phyloP scores from a whole-genome alignment of 2,329 filamentous ascomycete species.

The Fusarium begoniae region DNA sequence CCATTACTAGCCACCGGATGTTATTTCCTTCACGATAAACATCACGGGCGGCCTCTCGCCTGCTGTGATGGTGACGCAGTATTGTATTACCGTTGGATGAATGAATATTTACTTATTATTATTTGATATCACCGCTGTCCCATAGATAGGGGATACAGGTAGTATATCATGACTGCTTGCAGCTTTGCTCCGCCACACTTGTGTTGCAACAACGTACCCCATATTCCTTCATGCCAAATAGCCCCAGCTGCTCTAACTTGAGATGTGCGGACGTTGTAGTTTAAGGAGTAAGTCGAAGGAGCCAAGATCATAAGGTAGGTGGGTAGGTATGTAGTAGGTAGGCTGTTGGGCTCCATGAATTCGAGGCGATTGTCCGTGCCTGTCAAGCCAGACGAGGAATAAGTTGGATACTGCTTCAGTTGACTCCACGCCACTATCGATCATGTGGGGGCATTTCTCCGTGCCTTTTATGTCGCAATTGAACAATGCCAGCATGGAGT shows the following conservation, averaged over 20 bases:
- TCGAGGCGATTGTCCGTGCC: slow-evolving; percentile 7
- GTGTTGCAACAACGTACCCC: background rate
- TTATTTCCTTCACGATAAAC: background rate
- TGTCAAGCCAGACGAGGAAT: slow-evolving; percentile 7
- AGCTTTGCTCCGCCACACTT: slow-evolving; percentile 18
- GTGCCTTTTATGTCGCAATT: background rate
- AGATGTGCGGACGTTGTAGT: background rate
- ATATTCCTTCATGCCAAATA: background rate
- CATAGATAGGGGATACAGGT: background rate
- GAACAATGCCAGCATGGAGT: background rate
- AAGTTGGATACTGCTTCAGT: background rate
- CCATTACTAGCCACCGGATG: slow-evolving; percentile 6
- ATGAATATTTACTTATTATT: background rate
- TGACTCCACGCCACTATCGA: slow-evolving; percentile 12
- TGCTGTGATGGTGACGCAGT: slow-evolving; percentile 2
- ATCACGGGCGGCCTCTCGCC: slow-evolving; percentile 28
- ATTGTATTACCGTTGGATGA: background rate
- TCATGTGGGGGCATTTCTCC: slow-evolving; percentile 1
- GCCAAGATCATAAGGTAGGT: background rate
- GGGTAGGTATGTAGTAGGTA: too few species aligned
- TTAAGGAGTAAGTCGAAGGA: background rate
- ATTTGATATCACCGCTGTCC: background rate
- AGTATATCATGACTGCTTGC: slow-evolving; percentile 18
- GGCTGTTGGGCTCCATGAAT: background rate
- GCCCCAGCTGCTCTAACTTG: background rate